Percentiles rank a stretch among this genome's conserved stretches.
phyloP scores from a whole-genome alignment of 1,284 basidiomycete species.

The Cryptococcus deneoformans region DNA sequence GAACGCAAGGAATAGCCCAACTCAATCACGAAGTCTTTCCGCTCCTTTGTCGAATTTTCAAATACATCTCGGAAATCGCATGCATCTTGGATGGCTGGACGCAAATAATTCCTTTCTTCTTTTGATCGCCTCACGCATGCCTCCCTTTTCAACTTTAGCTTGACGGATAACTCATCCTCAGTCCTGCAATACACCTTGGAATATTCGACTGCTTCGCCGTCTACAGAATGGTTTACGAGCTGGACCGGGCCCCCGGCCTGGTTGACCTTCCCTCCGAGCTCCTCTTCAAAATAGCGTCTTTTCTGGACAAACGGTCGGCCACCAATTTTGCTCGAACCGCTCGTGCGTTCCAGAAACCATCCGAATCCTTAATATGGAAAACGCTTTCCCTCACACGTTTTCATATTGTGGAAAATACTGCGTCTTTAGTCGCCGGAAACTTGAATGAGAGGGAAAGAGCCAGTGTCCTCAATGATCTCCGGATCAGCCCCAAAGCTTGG shows the following conservation, averaged over 20 bases:
- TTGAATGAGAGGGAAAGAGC: no score
- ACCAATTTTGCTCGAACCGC: constrained; percentile 3
- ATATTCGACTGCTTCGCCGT: no score
- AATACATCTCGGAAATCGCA: no score
- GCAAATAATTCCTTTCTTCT: no score
- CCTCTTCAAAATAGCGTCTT: constrained; percentile 4
- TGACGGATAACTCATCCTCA: no score
- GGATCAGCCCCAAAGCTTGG: not conserved
- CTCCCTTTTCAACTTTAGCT: no score
- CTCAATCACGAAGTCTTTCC: no score
- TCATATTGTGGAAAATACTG: not conserved
- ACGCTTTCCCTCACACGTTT: not conserved
- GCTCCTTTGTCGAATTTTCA: no score
- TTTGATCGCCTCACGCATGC: no score
- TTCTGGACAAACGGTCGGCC: constrained; percentile 6
- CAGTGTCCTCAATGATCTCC: not conserved
- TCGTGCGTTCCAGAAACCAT: not conserved
- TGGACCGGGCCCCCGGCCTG: not conserved
- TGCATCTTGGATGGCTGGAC: no score
- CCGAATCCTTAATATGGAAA: constrained; percentile 10
- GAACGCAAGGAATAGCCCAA: no score
- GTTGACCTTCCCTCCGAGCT: constrained; percentile 3
- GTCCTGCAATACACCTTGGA: no score
- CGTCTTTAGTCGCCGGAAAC: not conserved
- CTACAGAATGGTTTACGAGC: not conserved